Conservation (phyloP, 1,284 basidiomycete species). For the Pterulicium gracile region DNA sequence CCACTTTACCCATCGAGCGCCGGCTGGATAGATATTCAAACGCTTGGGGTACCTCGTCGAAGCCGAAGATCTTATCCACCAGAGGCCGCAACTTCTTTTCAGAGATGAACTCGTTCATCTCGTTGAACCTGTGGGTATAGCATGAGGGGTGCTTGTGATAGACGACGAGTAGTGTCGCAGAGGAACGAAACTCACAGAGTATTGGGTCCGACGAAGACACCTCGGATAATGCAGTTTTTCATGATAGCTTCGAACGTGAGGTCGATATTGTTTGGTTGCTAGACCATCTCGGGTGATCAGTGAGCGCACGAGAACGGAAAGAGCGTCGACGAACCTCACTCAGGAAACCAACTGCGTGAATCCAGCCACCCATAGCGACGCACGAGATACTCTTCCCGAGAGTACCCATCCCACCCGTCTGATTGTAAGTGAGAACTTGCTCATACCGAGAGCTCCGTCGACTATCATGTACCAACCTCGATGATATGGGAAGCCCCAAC, state of each 20-base stretch:
- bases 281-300: no score
- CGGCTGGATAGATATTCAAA: slow-evolving; percentile 1
- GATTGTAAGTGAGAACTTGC: background rate
- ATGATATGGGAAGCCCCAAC: background rate
- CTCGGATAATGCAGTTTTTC: background rate
- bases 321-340: background rate
- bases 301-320: no score
- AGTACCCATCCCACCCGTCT: background rate
- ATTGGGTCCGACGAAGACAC: background rate
- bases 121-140: background rate
- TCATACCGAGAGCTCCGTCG: background rate
- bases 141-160: background rate
- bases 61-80: slow-evolving; percentile 1
- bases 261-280: background rate
- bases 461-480: background rate
- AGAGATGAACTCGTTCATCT: slow-evolving; percentile 1
- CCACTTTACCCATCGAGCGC: background rate
- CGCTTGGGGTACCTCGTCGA: slow-evolving; percentile 2
- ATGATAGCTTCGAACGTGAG: slow-evolving; percentile 1
- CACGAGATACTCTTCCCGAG: background rate
- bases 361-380: slow-evolving; percentile 1
- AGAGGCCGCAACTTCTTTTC: background rate
- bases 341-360: background rate
- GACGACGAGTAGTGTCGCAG: background rate
- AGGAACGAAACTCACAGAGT: background rate